Base-by-base conservation (phyloP, 345 rosid species). In the Euphorbia tirucalli region DNA sequence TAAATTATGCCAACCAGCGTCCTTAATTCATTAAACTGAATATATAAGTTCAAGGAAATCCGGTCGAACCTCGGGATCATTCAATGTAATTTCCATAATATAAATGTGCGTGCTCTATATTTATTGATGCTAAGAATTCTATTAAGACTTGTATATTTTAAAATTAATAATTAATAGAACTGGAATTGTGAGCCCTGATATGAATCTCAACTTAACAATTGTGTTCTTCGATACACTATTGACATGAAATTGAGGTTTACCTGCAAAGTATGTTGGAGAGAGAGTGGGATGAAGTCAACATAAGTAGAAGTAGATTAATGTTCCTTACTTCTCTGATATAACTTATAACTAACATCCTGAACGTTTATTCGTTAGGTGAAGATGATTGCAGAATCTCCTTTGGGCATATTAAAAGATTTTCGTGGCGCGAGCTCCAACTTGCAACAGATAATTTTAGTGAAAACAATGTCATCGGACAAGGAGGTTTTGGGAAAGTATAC, bases 401-500 rank as follows among this genome's bases (percentile, higher is more conserved):
- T 35, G 90, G 88, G 61, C 98, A 93, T 74, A 77, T 93, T 30
- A 83, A 80, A 68, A 87, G 89, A 74, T 93, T 91, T 81, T 91
- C 96, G 0, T 87, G 83, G 79, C 94, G 90, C 0, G 93, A 88
- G 78, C 71, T 93, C 67, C 94, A 91, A 68, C 79, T 90, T 10
- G 97, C 98, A 63, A 91, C 98, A 4, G 87, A 90, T 72, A 83
- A 88, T 74, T 93, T 93, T 88, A 86, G 86, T 46, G 97, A 91
- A 60, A 82, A 72, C 75, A 91, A 85, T 71, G 27, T 90, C 68
- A 90, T 93, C 18, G 98, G 98, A 67, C 96, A 88, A 72, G 96
- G 98, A 83, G 98, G 98, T 13, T 93, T 89, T 73, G 98, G 98
- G 21, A 91, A 88, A 79, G 97, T 93, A 39, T 93, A 93, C 70